Conservation (phyloP, 2,329 filamentous ascomycete species). For the Diaporthe sp. region DNA sequence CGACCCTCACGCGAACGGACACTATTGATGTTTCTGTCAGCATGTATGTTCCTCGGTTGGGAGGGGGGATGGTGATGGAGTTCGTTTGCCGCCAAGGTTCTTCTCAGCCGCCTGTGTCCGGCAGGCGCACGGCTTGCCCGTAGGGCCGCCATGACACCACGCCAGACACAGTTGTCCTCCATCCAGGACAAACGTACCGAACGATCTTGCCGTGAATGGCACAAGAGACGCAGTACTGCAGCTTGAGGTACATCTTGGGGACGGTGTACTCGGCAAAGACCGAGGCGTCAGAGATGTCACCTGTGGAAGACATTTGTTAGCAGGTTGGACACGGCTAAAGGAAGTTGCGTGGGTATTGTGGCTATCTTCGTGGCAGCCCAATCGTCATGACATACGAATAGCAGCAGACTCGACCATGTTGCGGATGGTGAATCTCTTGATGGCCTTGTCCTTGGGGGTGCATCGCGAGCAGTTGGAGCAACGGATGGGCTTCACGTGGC, state of each 20-base stretch:
- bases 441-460: slow-evolving; percentile 99
- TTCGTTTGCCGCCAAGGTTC: slow-evolving; percentile 53
- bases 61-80: slow-evolving; percentile 41
- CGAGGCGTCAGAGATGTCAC: slow-evolving; percentile 99
- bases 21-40: slow-evolving; percentile 70
- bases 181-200: slow-evolving; percentile 82
- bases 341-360: background rate
- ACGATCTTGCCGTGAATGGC: slow-evolving; percentile 99
- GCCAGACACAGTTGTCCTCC: slow-evolving; percentile 68
- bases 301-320: slow-evolving; percentile 60
- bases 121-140: slow-evolving; percentile 36
- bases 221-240: slow-evolving; percentile 99
- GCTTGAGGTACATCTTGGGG: slow-evolving; percentile 99
- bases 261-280: slow-evolving; percentile 99
- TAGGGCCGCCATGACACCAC: slow-evolving; percentile 36
- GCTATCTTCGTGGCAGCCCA: background rate
- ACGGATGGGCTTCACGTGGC: slow-evolving; percentile 99
- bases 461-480: slow-evolving; percentile 82
- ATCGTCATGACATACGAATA: slow-evolving; percentile 82
- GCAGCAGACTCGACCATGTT: slow-evolving; percentile 99
- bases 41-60: slow-evolving; percentile 45
- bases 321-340: too few species aligned
- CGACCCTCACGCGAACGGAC: slow-evolving; percentile 97
- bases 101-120: slow-evolving; percentile 61
- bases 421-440: slow-evolving; percentile 99